Conservation (phyloP, 129 eudicot genomes). For the Lactuca sativa region DNA sequence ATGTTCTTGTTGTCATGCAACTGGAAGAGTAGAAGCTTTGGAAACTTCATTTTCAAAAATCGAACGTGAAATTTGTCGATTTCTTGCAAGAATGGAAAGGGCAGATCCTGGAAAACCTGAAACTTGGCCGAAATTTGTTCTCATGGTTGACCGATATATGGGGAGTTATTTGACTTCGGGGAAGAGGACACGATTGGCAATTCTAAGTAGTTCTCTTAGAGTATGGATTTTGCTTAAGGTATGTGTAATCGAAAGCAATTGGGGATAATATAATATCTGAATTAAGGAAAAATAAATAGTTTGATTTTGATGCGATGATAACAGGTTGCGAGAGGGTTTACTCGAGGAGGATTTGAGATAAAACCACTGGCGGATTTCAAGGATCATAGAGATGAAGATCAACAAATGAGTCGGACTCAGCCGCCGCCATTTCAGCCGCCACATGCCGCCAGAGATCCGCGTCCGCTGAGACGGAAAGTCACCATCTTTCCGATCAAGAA, state of each 20-base stretch:
- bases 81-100: slow-evolving; percentile 69
- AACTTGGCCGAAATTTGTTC: slow-evolving; percentile 82
- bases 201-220: slow-evolving; percentile 84
- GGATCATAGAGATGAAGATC: slow-evolving; percentile 42
- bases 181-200: slow-evolving; percentile 70
- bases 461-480: slow-evolving; percentile 42
- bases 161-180: slow-evolving; percentile 86
- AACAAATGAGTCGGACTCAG: slow-evolving; percentile 23
- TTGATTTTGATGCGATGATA: not conserved
- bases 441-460: slow-evolving; percentile 24
- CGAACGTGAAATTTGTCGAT: slow-evolving; percentile 88
- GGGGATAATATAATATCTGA: not conserved
- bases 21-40: slow-evolving; percentile 98
- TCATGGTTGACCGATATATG: slow-evolving; percentile 81
- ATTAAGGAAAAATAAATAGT: too few species aligned
- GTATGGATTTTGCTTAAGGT: slow-evolving; percentile 96
- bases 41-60: slow-evolving; percentile 92
- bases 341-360: slow-evolving; percentile 81
- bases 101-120: slow-evolving; percentile 81
- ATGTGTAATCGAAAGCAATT: slow-evolving; percentile 11
- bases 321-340: slow-evolving; percentile 84
- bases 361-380: slow-evolving; percentile 52
- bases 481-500: slow-evolving; percentile 71
- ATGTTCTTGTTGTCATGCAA: slow-evolving; percentile 87
- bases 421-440: slow-evolving; percentile 37